Evolutionary conservation across 1,284 basidiomycete species (phyloP), one percentile per base, ranked within the genome.

Genomic region (Pholiota adiposa): DNA sequence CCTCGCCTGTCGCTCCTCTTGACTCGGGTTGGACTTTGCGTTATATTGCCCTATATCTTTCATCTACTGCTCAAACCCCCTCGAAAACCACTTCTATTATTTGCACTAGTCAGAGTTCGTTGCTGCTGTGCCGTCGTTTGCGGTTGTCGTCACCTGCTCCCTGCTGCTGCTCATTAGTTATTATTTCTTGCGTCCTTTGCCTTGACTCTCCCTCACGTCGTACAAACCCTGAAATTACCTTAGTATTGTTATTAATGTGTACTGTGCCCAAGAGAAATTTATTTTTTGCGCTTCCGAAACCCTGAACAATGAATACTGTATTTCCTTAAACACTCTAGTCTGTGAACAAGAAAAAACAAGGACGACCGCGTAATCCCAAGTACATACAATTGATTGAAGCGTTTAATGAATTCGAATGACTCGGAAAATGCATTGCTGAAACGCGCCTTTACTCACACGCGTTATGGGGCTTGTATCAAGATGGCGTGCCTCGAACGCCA

Each of bases 221-320:
- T 43, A 55, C 57, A 59, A 59, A 51, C 63, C 62, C 58, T 57
- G 65, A 63, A 64, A 62, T 60, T 64, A 64, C 52, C 58, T n/a
- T 64, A 64, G 58, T 63, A 63, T 63, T 62, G 54, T 61, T 61
- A 62, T 62, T 64, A 66, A 66, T 64, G 54, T 66, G 65, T 66
- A 66, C 56, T 51, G 19, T 43, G 44, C 33, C 55, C 50, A 52
- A 49, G 31, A 34, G 46, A 52, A 54, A 63, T 51, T 50, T 40
- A 51, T 38, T 58, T 52, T 31, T 40, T 40, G 51, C n/a, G 11
- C 1, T 29, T 18, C 36, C 8, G n/a, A 19, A 21, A 21, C 19
- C 40, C 36, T 38, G 36, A 41, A 25, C 21, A 46, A 14, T 21
- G 12, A 7, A 38, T 38, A 33, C 12, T 5, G 41, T 43, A 27